Evolutionary conservation across 345 rosid genomes (phyloP), one percentile per base, ranked within the genome.

Genomic region (Arabis alpina): DNA sequence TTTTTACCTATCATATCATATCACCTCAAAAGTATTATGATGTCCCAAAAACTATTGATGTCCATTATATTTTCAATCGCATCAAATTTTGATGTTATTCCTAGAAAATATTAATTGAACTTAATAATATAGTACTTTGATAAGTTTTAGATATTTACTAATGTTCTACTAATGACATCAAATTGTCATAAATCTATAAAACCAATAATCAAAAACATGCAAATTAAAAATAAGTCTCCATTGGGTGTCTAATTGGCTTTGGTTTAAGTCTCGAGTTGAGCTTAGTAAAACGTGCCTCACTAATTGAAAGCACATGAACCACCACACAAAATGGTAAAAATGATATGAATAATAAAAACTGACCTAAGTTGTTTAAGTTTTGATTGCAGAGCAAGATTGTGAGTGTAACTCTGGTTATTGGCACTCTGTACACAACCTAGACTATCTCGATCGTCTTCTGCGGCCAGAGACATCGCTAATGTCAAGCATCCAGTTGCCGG

Each of bases 401-500:
- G 94, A 30, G 71, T 16, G 78, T 47, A 60, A 77, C 74, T 81
- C 60, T 83, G 86, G 67, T 83, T 75, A 80, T 89, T 91, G 52
- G 36, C 81, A 48, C 87, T 91, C 83, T 85, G 76, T 9, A 86
- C 93, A 47, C 98, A 89, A 19, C 98, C 97, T 3, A 93, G 30
- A 10, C 67, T 76, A 54, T 93, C 98, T 36, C 94, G 78, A 73
- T 91, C 96, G 2, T 82, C 77, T 43, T 81, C 77, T 0, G 82
- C 23, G 28, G 95, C 82, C 10, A 93, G 69, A 1, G 80, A 16
- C 92, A 93, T 68, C 28, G 94, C 32, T 60, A 91, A 72, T 8
- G 98, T 77, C 75, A 91, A 82, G 85, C 97, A 93, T 32, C 98
- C 96, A 4, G 89, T 56, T 2, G 84, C 52, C 0, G 97, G 99